Evolutionary conservation across 495 filamentous ascomycete genomes (phyloP).

Genomic region (Elasticomyces elasticus): DNA sequence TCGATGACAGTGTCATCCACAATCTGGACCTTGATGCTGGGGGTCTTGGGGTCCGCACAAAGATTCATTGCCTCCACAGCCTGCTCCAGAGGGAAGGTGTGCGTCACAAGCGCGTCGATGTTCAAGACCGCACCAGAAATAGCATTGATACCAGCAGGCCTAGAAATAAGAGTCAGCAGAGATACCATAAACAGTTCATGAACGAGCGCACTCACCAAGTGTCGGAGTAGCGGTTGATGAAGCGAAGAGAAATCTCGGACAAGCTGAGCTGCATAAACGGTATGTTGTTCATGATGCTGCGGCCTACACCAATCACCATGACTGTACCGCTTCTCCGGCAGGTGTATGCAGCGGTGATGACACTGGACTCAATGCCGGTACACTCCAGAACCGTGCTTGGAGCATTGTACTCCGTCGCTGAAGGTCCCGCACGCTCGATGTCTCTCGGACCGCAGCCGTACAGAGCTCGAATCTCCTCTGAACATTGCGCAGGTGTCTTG

Average conservation of each 20-base stretch:
- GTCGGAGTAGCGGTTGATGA: conserved; percentile 55
- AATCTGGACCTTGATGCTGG: conserved; percentile 51
- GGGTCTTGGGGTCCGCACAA: conserved; percentile 38
- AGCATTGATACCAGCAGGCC: conserved; percentile 45
- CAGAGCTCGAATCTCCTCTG: conserved; percentile 26
- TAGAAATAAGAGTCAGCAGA: too few relatives aligned
- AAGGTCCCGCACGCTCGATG: neutral
- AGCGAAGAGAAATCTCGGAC: conserved; percentile 53
- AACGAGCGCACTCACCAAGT: too few relatives aligned
- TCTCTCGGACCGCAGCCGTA: conserved; percentile 1
- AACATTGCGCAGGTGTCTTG: conserved; percentile 41
- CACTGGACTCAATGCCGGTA: conserved; percentile 52
- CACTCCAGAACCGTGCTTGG: conserved; percentile 47
- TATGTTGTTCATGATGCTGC: conserved; percentile 49
- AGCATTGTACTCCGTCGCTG: conserved; percentile 1
- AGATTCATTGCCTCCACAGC: conserved; percentile 47
- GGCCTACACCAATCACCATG: conserved; percentile 56
- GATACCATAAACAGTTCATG: too few relatives aligned
- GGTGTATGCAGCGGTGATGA: conserved; percentile 47
- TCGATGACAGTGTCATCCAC: conserved; percentile 33
- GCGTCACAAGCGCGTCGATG: conserved; percentile 40
- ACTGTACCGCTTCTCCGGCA: conserved; percentile 49
- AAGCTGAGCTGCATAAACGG: conserved; percentile 58
- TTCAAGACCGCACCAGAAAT: conserved; percentile 40
- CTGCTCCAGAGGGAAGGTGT: conserved; percentile 46